Evolutionary conservation across 306 rosid species (phyloP).

Genomic region (Rosa multiflora): DNA sequence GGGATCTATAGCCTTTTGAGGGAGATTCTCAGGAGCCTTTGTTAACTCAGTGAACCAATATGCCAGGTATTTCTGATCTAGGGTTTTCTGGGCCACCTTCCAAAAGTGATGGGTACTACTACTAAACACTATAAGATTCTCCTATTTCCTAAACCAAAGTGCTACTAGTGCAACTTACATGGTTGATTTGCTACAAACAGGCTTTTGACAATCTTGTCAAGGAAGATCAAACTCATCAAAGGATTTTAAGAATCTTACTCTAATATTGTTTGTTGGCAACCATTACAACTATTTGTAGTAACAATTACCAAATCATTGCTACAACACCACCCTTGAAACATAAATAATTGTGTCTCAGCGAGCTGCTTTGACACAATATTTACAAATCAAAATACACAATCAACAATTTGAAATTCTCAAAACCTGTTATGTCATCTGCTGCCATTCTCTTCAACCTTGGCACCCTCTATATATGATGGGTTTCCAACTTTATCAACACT

Average conservation of each 20-base stretch:
- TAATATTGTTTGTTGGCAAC: constrained; percentile 3
- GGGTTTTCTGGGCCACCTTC: neutral
- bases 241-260: neutral
- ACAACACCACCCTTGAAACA: constrained; percentile 30
- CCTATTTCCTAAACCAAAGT: neutral
- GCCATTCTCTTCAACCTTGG: constrained; percentile 39
- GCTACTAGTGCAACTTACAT: too few relatives aligned
- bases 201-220: neutral
- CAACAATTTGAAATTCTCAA: constrained; percentile 18
- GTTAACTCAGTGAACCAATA: neutral
- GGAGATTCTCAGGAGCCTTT: neutral
- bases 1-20: neutral
- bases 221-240: neutral
- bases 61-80: neutral
- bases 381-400: constrained; percentile 42
- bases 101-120: neutral
- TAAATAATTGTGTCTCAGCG: constrained; percentile 65
- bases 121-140: neutral
- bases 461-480: constrained; percentile 45
- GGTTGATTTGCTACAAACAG: neutral
- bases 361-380: constrained; percentile 70
- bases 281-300: constrained; percentile 17
- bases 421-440: constrained; percentile 29
- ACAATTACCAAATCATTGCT: constrained; percentile 26
- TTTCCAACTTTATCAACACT: constrained; percentile 48